Evolutionary conservation across 2,329 filamentous ascomycete species (phyloP).

Genomic region (Cordyceps cicadae): DNA sequence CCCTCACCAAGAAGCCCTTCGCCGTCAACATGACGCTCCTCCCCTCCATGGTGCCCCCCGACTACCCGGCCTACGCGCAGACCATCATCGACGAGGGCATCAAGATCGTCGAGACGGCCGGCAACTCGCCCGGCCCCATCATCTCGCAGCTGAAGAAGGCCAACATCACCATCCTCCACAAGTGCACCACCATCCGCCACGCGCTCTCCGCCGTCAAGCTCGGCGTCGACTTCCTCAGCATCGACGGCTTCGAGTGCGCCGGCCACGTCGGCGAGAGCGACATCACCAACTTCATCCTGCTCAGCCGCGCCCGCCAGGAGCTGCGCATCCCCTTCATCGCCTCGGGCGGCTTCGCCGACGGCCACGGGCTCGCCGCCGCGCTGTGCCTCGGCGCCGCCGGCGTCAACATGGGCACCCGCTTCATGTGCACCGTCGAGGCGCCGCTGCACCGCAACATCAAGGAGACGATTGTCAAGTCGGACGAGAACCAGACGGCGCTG

Average conservation of each 20-base stretch:
- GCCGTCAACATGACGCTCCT: constrained; percentile 93
- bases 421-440: constrained; percentile 92
- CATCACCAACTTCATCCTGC: constrained; percentile 83
- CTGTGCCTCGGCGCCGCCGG: constrained; percentile 84
- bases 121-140: constrained; percentile 80
- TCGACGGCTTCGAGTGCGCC: constrained; percentile 96
- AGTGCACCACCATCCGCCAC: constrained; percentile 94
- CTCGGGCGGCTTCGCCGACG: constrained; percentile 91
- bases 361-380: constrained; percentile 84
- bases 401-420: constrained; percentile 97
- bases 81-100: constrained; percentile 91
- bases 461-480: constrained; percentile 76
- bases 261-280: constrained; percentile 81
- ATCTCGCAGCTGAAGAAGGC: constrained; percentile 81
- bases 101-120: constrained; percentile 84
- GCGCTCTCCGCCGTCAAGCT: constrained; percentile 86
- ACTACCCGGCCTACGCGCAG: constrained; percentile 87
- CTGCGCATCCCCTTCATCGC: constrained; percentile 89
- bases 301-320: constrained; percentile 75
- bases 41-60: constrained; percentile 78
- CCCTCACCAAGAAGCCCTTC: constrained; percentile 72
- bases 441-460: constrained; percentile 94
- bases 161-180: constrained; percentile 77
- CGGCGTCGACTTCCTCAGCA: constrained; percentile 91
- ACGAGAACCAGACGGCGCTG: constrained; percentile 86